Conservation (phyloP, 2,329 filamentous ascomycete genomes). For the Aspergillus neoniger region DNA sequence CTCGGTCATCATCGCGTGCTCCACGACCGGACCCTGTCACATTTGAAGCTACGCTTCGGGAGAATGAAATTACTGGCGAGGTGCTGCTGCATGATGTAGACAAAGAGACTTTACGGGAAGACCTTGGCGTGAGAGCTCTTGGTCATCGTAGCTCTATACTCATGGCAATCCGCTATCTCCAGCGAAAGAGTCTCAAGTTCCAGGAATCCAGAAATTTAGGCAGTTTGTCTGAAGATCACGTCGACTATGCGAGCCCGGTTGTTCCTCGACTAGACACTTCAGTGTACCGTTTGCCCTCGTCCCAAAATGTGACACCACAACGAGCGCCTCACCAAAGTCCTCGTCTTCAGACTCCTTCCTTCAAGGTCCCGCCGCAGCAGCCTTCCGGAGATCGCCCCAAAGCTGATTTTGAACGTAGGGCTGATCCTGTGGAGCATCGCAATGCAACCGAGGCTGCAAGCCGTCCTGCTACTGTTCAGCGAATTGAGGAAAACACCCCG, state of each 20-base stretch:
- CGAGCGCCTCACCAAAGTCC: not conserved
- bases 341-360: not conserved
- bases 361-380: not conserved
- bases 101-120: constrained; percentile 51
- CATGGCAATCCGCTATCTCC: constrained; percentile 60
- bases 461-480: not conserved
- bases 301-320: not conserved
- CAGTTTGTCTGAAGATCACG: constrained; percentile 7
- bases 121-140: constrained; percentile 59
- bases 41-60: constrained; percentile 59
- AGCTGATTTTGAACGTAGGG: not conserved
- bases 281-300: not conserved
- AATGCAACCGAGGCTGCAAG: not conserved
- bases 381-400: not conserved
- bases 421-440: not conserved
- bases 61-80: constrained; percentile 67
- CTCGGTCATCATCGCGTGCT: constrained; percentile 28
- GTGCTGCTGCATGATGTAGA: constrained; percentile 62
- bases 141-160: constrained; percentile 61
- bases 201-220: constrained; percentile 19
- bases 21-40: constrained; percentile 54
- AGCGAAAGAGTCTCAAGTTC: constrained; percentile 55
- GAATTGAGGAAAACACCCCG: not conserved
- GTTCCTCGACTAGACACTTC: not conserved
- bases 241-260: not conserved